These are phyloP conservation scores for Nitzschia putrida DNA, from an alignment of 108 stramenopile genomes.

Conservation along the genomic window DNA sequence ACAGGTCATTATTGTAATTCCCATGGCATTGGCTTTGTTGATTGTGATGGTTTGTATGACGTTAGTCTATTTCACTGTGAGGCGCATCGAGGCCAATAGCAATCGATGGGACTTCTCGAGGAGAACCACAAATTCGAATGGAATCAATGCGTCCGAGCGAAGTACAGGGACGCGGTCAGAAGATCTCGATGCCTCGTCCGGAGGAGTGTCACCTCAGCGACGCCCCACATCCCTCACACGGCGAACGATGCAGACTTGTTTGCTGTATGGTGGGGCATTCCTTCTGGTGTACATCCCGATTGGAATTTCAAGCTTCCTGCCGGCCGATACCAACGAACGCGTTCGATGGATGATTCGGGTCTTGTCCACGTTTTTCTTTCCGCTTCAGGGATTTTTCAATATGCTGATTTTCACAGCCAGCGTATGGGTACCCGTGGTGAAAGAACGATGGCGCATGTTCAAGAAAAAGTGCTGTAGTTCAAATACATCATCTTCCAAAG, in stretches of 20 bases:
- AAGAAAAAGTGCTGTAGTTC: too few species aligned
- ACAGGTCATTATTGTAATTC: neutral
- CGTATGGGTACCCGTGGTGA: neutral
- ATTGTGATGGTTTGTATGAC: neutral
- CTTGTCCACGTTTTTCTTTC: neutral
- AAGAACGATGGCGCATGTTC: neutral
- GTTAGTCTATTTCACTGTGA: neutral
- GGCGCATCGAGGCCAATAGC: neutral
- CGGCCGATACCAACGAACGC: neutral
- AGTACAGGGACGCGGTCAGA: neutral
- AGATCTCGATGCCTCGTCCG: neutral
- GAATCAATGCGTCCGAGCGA: neutral
- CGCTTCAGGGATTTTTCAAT: neutral
- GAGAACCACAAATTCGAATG: neutral
- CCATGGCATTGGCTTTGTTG: neutral
- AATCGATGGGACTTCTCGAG: neutral
- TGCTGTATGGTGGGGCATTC: neutral
- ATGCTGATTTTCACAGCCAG: neutral
- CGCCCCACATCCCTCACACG: neutral
- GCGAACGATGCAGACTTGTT: neutral
- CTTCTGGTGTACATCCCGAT: conserved; percentile 5
- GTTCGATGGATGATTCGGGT: neutral
- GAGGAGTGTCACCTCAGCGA: neutral
- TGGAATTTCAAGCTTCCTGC: neutral
- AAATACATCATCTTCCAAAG: too few species aligned